Conservation (phyloP, 2,329 filamentous ascomycete species). For the Dactylellina parvicollis region DNA sequence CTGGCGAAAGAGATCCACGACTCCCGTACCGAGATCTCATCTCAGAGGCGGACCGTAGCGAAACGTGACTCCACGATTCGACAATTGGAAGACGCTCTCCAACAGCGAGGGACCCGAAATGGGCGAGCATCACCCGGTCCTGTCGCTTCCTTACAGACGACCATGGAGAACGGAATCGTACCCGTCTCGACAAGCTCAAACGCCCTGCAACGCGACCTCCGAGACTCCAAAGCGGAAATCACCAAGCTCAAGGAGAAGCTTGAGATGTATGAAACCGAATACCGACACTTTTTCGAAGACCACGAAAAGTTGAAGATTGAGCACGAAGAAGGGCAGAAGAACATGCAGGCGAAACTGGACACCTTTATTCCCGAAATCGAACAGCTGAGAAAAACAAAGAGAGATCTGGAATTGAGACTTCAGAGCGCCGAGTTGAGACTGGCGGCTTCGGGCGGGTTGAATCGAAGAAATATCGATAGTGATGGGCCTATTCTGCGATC, state of each 20-base stretch:
- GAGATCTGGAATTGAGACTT: conserved; percentile 25
- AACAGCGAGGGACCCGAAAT: conserved; percentile 29
- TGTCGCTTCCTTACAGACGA: conserved; percentile 11
- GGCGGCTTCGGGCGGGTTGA: conserved; percentile 34
- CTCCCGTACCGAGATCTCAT: conserved; percentile 28
- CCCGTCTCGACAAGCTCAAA: conserved; percentile 9
- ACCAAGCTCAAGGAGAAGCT: conserved; percentile 37
- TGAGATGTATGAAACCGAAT: conserved; percentile 51
- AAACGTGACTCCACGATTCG: conserved; percentile 41
- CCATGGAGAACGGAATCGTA: conserved; percentile 22
- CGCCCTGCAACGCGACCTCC: conserved; percentile 33
- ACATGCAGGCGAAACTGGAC: conserved; percentile 25
- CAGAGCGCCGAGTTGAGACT: conserved; percentile 45
- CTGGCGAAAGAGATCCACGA: conserved; percentile 36
- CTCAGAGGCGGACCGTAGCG: conserved; percentile 26
- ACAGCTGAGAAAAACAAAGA: conserved; percentile 36
- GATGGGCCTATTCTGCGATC: conserved; percentile 26
- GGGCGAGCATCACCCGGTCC: conserved; percentile 39
- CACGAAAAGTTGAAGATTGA: conserved; percentile 43
- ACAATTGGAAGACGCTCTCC: conserved; percentile 39
- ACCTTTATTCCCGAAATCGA: conserved; percentile 23
- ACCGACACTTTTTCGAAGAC: conserved; percentile 46
- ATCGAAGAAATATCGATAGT: conserved; percentile 4
- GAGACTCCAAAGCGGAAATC: conserved; percentile 35
- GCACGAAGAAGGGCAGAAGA: conserved; percentile 36